Evolutionary conservation across 805 yeast species (phyloP), one percentile per base, ranked within the genome.

Genomic region (Candida chilensis): DNA sequence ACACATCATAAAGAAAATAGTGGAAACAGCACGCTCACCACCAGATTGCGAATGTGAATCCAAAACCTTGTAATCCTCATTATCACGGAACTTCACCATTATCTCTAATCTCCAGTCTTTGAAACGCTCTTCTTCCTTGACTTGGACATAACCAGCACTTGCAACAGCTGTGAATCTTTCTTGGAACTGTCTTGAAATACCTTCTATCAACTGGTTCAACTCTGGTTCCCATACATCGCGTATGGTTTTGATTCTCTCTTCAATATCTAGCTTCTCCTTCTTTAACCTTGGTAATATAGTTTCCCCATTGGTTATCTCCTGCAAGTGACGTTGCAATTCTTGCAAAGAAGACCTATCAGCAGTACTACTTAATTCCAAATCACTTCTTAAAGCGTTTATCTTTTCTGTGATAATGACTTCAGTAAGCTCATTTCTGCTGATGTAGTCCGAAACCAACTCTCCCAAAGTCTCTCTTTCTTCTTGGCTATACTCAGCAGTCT

Each of bases 11-110:
- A 82, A 92, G 31, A 88, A 71, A 2, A 90, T 90, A 0, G 97
- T 92, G 0, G 96, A 79, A 0, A 92, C 95, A 1, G 97, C 94
- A 45, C 95, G 73, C 53, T 92, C 99, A 30, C 99, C 99, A 33
- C 99, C 99, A 1, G 96, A 85, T 50, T 92, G 98, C 3, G 90
- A 74, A 34, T 81, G 86, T n/a, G 85, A 74, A 44, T 85, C 88
- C 29, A 92, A 63, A 13, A 72, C 71, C 38, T 77, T 76, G 35
- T 82, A 51, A n/a, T 67, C 75, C 11, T 87, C 75, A 28, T 67
- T 72, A 39, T 81, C 86, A 46, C 98, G 68, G 51, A 92, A 92
- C 37, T 85, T 77, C 6, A 92, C 97, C 50, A 75, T 50, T 27
- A 94, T 84, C 36, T 83, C 82, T 30, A 92, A 56, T 42, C 74